Evolutionary conservation across 2,329 filamentous ascomycete genomes (phyloP).

Genomic region (Penicillium sclerotiorum): DNA sequence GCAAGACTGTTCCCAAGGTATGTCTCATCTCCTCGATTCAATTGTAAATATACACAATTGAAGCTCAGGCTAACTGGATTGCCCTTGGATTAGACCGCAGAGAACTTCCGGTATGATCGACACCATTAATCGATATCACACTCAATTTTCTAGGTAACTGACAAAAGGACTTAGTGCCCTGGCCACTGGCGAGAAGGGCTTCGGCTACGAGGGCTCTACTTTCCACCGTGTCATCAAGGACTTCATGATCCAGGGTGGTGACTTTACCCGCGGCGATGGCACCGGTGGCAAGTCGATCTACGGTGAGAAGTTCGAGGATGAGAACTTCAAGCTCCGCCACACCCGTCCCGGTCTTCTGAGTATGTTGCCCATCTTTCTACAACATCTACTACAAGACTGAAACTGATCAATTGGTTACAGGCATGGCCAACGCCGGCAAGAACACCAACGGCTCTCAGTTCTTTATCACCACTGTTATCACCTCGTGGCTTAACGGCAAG

Average conservation of each 20-base stretch:
- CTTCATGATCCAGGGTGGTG: constrained; percentile 68
- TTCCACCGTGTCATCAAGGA: constrained; percentile 73
- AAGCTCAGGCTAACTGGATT: constrained; percentile 1
- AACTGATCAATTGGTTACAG: constrained; percentile 36
- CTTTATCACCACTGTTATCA: constrained; percentile 66
- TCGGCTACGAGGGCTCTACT: constrained; percentile 65
- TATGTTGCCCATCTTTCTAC: constrained; percentile 28
- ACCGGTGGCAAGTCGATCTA: constrained; percentile 71
- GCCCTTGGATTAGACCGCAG: constrained; percentile 54
- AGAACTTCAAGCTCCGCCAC: constrained; percentile 74
- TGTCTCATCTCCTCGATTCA: constrained; percentile 7
- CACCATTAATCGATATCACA: too few species aligned
- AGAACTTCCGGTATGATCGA: constrained; percentile 63
- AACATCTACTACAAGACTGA: neutral
- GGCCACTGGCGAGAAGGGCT: constrained; percentile 68
- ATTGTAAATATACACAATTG: neutral
- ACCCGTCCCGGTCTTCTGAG: constrained; percentile 65
- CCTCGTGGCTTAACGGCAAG: constrained; percentile 64
- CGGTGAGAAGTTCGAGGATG: constrained; percentile 66
- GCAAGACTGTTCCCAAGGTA: constrained; percentile 68
- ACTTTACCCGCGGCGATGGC: constrained; percentile 60
- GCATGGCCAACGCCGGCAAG: constrained; percentile 68
- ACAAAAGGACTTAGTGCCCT: too few species aligned
- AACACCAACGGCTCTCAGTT: constrained; percentile 69
- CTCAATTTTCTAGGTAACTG: too few species aligned